phyloP scores from a whole-genome alignment of 331 rosid genomes.

The Cydonia oblonga region DNA sequence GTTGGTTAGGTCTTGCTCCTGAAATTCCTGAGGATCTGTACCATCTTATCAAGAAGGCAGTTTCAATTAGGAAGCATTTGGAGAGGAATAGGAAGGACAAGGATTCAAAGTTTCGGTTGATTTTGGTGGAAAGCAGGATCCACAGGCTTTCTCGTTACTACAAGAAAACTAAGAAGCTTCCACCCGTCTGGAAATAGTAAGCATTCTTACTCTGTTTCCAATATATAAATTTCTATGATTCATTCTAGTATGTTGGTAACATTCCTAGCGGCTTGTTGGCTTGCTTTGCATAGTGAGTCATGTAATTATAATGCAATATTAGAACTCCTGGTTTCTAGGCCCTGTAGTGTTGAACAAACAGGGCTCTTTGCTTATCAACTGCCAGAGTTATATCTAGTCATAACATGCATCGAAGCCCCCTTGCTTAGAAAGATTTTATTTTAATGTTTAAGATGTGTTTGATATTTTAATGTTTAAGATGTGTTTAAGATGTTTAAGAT shows the following conservation, averaged over 20 bases:
- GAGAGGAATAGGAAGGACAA: conserved; percentile 21
- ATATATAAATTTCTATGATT: not conserved
- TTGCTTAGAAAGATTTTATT: not conserved
- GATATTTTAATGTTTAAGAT: no score
- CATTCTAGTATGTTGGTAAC: not conserved
- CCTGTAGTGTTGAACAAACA: not conserved
- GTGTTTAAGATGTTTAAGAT: no score
- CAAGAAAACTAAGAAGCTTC: conserved; percentile 21
- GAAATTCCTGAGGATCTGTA: conserved; percentile 15
- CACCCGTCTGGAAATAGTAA: conserved; percentile 21
- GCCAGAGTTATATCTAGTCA: not conserved
- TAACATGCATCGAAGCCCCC: no score
- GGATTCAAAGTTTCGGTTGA: conserved; percentile 18
- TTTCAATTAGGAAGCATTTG: conserved; percentile 16
- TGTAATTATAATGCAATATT: no score
- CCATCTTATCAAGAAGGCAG: conserved; percentile 22
- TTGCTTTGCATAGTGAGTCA: no score
- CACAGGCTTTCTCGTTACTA: conserved; percentile 23
- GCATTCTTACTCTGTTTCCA: not conserved
- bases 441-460: no score
- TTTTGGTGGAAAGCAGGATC: conserved; percentile 18
- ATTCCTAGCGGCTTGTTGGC: not conserved
- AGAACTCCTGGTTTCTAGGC: not conserved
- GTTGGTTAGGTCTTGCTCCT: conserved; percentile 7
- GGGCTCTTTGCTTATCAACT: not conserved